Conservation (phyloP, 352 stramenopile species). For the Phytophthora cactorum region DNA sequence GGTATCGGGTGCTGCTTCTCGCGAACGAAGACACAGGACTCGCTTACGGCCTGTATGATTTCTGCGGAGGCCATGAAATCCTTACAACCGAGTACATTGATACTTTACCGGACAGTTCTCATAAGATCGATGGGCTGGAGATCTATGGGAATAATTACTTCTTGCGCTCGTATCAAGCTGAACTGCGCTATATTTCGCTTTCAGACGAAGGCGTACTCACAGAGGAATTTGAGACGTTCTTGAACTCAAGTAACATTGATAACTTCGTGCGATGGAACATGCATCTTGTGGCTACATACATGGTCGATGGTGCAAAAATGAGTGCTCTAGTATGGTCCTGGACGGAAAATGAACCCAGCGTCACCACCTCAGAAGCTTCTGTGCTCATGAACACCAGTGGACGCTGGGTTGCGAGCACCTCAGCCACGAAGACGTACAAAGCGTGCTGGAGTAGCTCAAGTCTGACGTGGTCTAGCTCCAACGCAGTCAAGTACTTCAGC, state of each 20-base stretch:
- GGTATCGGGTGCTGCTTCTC: constrained; percentile 49
- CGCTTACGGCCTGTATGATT: constrained; percentile 44
- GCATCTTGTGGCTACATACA: constrained; percentile 56
- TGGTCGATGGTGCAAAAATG: constrained; percentile 55
- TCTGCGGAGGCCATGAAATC: constrained; percentile 49
- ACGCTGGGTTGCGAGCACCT: constrained; percentile 39
- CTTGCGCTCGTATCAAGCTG: constrained; percentile 49
- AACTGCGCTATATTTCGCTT: constrained; percentile 61
- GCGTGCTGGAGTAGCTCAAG: constrained; percentile 49
- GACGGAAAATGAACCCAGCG: constrained; percentile 50
- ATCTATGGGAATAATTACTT: constrained; percentile 60
- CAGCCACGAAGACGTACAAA: constrained; percentile 33
- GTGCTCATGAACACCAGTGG: constrained; percentile 44
- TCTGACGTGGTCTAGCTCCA: constrained; percentile 51
- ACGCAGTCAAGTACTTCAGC: constrained; percentile 32
- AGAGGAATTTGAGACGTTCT: constrained; percentile 32
- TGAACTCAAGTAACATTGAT: constrained; percentile 45
- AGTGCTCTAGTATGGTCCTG: constrained; percentile 55
- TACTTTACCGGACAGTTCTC: constrained; percentile 38
- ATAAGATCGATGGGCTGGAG: constrained; percentile 44
- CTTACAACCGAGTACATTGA: constrained; percentile 48
- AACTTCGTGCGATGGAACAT: constrained; percentile 65
- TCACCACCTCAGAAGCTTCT: constrained; percentile 27
- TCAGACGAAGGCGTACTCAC: constrained; percentile 34
- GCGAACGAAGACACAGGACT: constrained; percentile 53